These are phyloP conservation scores for Chrysanthemum seticuspe DNA, from an alignment of 129 eudicot genomes.

Conservation along the genomic window DNA sequence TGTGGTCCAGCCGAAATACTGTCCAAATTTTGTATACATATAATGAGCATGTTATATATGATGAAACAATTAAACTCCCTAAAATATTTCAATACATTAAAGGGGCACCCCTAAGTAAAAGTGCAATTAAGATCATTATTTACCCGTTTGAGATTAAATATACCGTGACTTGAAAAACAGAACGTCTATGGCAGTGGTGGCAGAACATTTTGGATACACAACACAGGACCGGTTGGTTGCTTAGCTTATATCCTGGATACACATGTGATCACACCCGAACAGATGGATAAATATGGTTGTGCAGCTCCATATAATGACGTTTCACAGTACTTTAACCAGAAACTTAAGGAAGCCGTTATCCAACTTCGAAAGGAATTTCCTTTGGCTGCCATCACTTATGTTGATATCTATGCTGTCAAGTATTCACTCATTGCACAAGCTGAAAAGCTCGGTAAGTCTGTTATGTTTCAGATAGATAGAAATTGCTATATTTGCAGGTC, in stretches of 20 bases:
- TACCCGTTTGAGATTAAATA: too few species aligned
- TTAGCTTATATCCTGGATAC: conserved; percentile 64
- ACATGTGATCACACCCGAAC: conserved; percentile 40
- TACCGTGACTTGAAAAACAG: conserved; percentile 20
- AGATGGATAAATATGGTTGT: conserved; percentile 62
- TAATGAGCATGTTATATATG: background rate
- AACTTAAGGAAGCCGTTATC: conserved; percentile 47
- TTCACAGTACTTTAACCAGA: conserved; percentile 54
- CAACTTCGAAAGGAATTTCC: conserved; percentile 60
- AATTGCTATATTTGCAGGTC: too few species aligned
- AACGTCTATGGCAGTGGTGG: conserved; percentile 60
- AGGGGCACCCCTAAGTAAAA: too few species aligned
- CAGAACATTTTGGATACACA: conserved; percentile 79
- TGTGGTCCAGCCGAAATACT: background rate
- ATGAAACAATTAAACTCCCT: background rate
- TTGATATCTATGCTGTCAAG: conserved; percentile 62
- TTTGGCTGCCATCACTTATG: conserved; percentile 67
- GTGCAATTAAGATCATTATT: too few species aligned
- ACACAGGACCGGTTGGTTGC: conserved; percentile 88
- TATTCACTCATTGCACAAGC: conserved; percentile 61
- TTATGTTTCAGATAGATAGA: background rate
- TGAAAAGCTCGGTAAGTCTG: conserved; percentile 49
- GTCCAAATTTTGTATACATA: background rate
- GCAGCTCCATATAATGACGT: conserved; percentile 61
- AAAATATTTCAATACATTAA: too few species aligned